Percentiles rank a stretch among this genome's conserved stretches.
These are phyloP conservation scores for Citrullus mucosospermus DNA, from an alignment of 306 rosid genomes.

Conservation along the genomic window DNA sequence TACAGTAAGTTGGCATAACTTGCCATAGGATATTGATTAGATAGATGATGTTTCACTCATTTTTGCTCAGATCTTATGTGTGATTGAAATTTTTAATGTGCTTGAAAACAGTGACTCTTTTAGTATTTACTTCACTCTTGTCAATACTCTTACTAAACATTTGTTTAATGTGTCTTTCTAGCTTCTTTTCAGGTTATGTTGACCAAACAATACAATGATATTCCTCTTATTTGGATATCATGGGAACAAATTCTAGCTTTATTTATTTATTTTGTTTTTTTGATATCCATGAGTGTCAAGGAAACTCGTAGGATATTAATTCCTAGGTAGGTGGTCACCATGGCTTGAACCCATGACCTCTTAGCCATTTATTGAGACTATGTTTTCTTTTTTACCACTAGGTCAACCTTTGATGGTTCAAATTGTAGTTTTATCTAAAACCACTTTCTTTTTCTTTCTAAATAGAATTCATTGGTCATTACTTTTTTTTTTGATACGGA, in stretches of 20 bases:
- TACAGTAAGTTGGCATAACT: constrained; percentile 22
- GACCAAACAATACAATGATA: neutral
- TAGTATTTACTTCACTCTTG: neutral
- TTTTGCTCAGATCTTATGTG: neutral
- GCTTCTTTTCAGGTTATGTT: neutral
- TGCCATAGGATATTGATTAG: neutral
- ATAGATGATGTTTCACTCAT: neutral
- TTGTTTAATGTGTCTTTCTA: neutral
- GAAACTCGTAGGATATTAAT: no score
- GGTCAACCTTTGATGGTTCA: no score
- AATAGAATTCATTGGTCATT: neutral
- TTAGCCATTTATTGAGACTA: no score
- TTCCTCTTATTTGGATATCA: neutral
- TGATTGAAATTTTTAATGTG: neutral
- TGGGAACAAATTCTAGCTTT: neutral
- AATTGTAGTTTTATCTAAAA: neutral
- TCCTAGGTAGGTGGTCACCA: no score
- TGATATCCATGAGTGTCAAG: no score
- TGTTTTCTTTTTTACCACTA: no score
- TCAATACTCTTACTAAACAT: neutral
- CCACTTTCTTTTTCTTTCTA: neutral
- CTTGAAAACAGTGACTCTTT: neutral
- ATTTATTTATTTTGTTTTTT: no score
- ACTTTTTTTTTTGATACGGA: no score
- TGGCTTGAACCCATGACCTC: no score